Evolutionary conservation across 2,329 filamentous ascomycete species (phyloP), one percentile per base, ranked within the genome.

Genomic region (Aschersonia sp.): DNA sequence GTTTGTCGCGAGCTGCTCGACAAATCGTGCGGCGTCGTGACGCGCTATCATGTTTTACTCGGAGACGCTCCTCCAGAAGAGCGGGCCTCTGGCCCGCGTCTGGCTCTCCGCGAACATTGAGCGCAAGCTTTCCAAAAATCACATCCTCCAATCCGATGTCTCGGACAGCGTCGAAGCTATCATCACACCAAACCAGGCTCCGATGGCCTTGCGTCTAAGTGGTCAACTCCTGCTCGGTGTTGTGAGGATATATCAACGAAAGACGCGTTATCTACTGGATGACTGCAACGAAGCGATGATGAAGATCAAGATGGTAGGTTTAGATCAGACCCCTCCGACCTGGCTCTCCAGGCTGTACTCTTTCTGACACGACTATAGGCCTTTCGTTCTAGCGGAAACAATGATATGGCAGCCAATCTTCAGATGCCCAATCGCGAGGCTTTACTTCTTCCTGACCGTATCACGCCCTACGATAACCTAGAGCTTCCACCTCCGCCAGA

Each of bases 21-120:
- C 47, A 43, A 49, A 58, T 56, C 55, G 57, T 58, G 56, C 56
- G 55, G 58, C 56, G 50, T 55, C 54, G 54, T 54, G 55, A 57
- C 52, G 51, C 55, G 54, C 49, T 68, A 70, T 61, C 63, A 98
- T 98, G 92, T 98, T 98, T 70, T 97, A 96, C 67, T 95, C 92
- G 47, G 88, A 95, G 72, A 88, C 87, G 48, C 79, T 98, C 50
- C 79, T 98, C 58, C 88, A 89, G 65, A 95, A 95, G 81, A 95
- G 87, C 58, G 92, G 92, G 72, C 90, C 92, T 60, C 70, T 98
- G 73, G 92, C 92, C 68, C 87, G 88, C 62, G 89, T 97, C 70
- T 98, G 92, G 92, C 79, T 97, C 52, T 95, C 92, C 33, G 88
- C 92, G 71, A 98, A 97, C 68, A 76, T 97, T 54, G 92, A 97